phyloP scores from a whole-genome alignment of 805 yeast species.

The Kluyveromyces aestuarii region DNA sequence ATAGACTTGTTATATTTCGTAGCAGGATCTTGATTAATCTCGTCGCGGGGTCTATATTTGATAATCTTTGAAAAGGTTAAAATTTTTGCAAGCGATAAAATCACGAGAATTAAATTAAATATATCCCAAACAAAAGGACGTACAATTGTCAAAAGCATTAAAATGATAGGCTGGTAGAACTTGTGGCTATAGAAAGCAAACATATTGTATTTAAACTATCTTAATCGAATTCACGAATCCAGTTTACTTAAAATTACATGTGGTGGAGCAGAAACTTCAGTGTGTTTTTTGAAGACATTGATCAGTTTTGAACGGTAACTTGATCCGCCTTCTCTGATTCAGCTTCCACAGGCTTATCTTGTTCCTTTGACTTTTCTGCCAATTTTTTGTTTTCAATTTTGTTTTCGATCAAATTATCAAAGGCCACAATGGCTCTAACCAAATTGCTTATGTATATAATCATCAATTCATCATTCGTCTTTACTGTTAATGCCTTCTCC shows the following conservation, averaged over 20 bases:
- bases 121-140: background rate
- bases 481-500: constrained; percentile 74
- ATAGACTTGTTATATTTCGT: background rate
- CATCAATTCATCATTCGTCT: constrained; percentile 96
- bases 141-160: background rate
- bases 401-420: constrained; percentile 94
- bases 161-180: background rate
- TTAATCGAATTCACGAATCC: background rate
- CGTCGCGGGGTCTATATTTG: background rate
- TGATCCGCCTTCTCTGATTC: constrained; percentile 27
- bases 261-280: background rate
- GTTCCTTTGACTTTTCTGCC: constrained; percentile 27
- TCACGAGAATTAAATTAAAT: background rate
- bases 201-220: too few relatives aligned
- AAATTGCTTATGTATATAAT: constrained; percentile 79
- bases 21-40: background rate
- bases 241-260: too few relatives aligned
- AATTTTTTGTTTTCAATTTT: constrained; percentile 71
- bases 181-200: too few relatives aligned
- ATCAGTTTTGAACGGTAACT: background rate
- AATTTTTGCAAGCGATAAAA: background rate
- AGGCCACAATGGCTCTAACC: constrained; percentile 90
- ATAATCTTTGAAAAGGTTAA: background rate
- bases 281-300: background rate
- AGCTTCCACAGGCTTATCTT: constrained; percentile 28